These are phyloP conservation scores for Zygoascus meyerae DNA, from an alignment of 1,139 yeast genomes.

Conservation along the genomic window DNA sequence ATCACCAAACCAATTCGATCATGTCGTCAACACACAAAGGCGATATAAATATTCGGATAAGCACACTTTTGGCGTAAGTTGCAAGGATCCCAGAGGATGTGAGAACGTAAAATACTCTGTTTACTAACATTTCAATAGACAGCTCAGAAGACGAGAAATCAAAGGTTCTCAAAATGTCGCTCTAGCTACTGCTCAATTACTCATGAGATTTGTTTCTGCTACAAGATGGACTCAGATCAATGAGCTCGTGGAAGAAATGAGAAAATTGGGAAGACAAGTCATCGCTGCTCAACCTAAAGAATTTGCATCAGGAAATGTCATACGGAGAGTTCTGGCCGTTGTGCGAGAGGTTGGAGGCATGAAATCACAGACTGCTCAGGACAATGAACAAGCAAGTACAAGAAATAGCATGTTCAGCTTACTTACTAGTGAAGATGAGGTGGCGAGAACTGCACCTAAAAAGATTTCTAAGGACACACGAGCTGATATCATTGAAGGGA, in stretches of 20 bases:
- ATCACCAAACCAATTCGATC: too few relatives aligned
- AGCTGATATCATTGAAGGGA: constrained; percentile 88
- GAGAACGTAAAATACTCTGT: neutral
- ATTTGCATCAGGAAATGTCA: constrained; percentile 83
- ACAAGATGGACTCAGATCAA: constrained; percentile 80
- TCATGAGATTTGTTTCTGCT: constrained; percentile 84
- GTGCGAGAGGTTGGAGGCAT: constrained; percentile 83
- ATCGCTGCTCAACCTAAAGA: constrained; percentile 48
- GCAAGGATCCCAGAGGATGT: neutral
- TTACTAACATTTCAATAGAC: constrained; percentile 11
- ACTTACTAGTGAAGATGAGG: constrained; percentile 46
- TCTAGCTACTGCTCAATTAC: constrained; percentile 74
- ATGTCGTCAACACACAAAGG: constrained; percentile 16
- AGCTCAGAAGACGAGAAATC: constrained; percentile 66
- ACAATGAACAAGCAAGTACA: constrained; percentile 8
- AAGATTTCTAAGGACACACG: constrained; percentile 34
- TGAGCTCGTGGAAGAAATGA: constrained; percentile 64
- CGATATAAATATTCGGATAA: constrained; percentile 19
- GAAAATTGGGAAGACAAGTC: constrained; percentile 40
- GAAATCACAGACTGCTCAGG: constrained; percentile 19
- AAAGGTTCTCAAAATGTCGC: constrained; percentile 75
- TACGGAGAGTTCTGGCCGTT: constrained; percentile 80
- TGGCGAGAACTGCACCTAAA: constrained; percentile 12
- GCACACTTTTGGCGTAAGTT: constrained; percentile 22
- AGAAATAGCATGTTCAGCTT: constrained; percentile 64